A percentile compares a stretch with the other conserved stretches of the same genome.
Conservation (phyloP, 164 flowering plant species). For the Macadamia tetraphylla region DNA sequence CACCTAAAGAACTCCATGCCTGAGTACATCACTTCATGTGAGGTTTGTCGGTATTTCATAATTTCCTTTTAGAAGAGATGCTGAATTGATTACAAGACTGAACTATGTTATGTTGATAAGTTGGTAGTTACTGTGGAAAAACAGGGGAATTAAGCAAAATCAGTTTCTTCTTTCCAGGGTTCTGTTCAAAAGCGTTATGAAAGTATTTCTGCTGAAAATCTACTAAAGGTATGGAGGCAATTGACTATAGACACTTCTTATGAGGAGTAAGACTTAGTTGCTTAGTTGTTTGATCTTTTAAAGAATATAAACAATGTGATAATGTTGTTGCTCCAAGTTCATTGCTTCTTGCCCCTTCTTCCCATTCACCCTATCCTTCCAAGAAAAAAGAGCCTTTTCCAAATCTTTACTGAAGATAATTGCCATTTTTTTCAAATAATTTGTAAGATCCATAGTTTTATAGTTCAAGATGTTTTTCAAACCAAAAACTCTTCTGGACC, state of each 20-base stretch:
- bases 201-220: conserved; percentile 71
- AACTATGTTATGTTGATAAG: neutral
- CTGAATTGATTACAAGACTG: neutral
- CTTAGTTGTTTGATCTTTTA: neutral
- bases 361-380: neutral
- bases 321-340: too few relatives aligned
- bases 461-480: too few relatives aligned
- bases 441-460: too few relatives aligned
- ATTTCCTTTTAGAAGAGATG: conserved; percentile 1
- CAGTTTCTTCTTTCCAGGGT: conserved; percentile 37
- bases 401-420: too few relatives aligned
- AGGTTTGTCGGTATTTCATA: conserved; percentile 40
- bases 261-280: neutral
- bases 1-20: conserved; percentile 15
- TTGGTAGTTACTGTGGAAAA: conserved; percentile 4
- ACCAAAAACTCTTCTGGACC: too few relatives aligned
- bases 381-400: too few relatives aligned
- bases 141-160: conserved; percentile 8
- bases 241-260: neutral
- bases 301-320: too few relatives aligned
- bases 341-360: neutral
- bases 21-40: conserved; percentile 26
- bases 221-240: conserved; percentile 63
- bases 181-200: conserved; percentile 24
- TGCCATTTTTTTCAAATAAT: too few relatives aligned